A percentile compares a stretch with the other conserved stretches of the same genome.
Conservation (phyloP, 1,284 basidiomycete species). For the Boletus smithii region DNA sequence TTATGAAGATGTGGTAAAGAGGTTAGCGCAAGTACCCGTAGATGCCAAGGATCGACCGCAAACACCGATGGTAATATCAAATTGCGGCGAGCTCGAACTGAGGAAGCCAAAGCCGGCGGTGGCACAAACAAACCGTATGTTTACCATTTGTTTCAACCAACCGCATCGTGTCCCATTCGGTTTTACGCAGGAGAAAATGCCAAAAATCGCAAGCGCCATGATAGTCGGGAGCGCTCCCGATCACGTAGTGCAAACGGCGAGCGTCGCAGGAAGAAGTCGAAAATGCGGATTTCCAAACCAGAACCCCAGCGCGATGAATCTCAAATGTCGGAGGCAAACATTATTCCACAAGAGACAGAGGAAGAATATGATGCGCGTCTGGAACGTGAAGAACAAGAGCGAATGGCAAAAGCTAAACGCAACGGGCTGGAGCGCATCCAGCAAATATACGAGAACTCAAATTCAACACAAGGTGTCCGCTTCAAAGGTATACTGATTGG, state of each 20-base stretch:
- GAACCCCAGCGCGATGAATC: conserved; percentile 17
- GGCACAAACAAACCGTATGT: conserved; percentile 19
- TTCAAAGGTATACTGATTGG: conserved; percentile 52
- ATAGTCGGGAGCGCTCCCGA: conserved; percentile 20
- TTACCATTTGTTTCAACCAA: not conserved
- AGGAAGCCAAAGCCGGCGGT: conserved; percentile 36
- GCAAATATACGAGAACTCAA: conserved; percentile 37
- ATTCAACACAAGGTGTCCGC: conserved; percentile 45
- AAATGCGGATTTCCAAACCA: conserved; percentile 13
- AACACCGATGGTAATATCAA: conserved; percentile 68
- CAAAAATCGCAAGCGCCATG: conserved; percentile 34
- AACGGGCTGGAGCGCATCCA: conserved; percentile 51
- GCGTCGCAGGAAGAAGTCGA: conserved; percentile 34
- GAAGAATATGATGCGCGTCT: conserved; percentile 70
- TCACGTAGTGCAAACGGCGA: conserved; percentile 30
- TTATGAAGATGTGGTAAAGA: conserved; percentile 57
- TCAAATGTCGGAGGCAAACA: conserved; percentile 7
- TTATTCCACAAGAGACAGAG: conserved; percentile 41
- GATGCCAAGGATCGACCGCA: conserved; percentile 72
- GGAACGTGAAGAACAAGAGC: conserved; percentile 67
- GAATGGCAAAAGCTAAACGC: conserved; percentile 46
- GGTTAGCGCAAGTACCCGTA: conserved; percentile 53
- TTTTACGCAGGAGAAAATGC: conserved; percentile 8
- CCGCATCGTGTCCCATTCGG: not conserved
- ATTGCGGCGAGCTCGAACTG: conserved; percentile 84